Evolutionary conservation across 2,329 filamentous ascomycete species (phyloP), one percentile per base, ranked within the genome.

Genomic region (Cryphonectria parasitica): DNA sequence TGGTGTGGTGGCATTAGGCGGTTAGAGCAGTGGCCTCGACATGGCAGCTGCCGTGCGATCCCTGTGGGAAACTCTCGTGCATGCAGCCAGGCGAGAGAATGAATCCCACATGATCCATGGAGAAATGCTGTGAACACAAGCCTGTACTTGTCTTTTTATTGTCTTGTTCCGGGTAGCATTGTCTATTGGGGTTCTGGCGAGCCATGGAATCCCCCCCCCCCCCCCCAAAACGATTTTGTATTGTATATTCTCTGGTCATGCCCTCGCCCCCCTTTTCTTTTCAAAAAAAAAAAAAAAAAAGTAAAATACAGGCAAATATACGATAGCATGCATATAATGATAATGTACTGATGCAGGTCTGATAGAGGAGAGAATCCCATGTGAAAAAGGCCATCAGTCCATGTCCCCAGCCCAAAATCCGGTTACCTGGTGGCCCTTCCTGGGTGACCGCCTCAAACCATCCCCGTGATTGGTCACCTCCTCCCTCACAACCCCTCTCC

Each of bases 21-120:
- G 39, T 5, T 65, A 54, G 19, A 49, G 45, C 17, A 49, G 45
- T 39, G 58, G 58, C 39, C 58, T 39, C 58, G 58, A 39, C 10
- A 34, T 61, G 58, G 58, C 34, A 61, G 58, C 58, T 61, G 58
- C 58, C 17, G 64, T 65, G 43, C 25, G 8, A 64, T 39, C 64
- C 28, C n/a, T 3, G 25, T 41, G 22, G 19, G n/a, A n/a, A 25
- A 31, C 64, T n/a, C 63, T 65, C 45, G 39, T 56, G 64, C 64
- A 56, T 65, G 45, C 45, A 54, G 45, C 10, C 45, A 65, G 64
- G 64, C 64, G 64, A 65, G 22, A 65, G 8, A 28, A 36, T 36
- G 28, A 39, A 54, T 49, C 52, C 22, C 19, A 28, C 15, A 56
- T 17, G 10, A 49, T 49, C 43, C 43, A 22, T 49, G 45, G 45